Conservation (phyloP, 352 stramenopile genomes). For the Pythium phragmitis region DNA sequence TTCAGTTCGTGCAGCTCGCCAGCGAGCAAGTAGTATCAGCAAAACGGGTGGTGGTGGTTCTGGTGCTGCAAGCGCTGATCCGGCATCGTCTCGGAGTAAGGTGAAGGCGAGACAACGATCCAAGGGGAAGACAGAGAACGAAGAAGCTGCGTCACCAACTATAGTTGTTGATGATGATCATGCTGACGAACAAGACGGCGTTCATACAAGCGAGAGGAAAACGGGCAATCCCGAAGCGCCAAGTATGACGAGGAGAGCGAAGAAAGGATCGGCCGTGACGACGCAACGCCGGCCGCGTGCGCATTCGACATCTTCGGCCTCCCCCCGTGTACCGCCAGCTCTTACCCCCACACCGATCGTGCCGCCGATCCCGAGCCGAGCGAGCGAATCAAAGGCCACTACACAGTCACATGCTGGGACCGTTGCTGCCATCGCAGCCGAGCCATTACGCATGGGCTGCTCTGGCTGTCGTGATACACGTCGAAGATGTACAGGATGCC, state of each 20-base stretch:
- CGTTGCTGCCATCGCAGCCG: conserved; percentile 8
- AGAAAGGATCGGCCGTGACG: conserved; percentile 1
- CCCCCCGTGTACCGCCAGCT: conserved; percentile 5
- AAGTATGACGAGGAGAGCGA: conserved; percentile 4
- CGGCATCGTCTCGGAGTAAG: neutral
- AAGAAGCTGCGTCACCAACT: neutral
- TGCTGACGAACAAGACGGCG: neutral
- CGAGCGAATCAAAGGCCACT: neutral
- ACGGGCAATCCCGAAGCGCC: neutral
- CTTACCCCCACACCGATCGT: neutral
- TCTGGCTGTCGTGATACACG: conserved; percentile 59
- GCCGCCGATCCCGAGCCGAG: neutral
- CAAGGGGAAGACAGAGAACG: neutral
- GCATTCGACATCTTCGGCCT: conserved; percentile 25
- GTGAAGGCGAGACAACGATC: conserved; percentile 5
- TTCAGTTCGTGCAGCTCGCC: conserved; percentile 6
- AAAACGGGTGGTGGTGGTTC: neutral
- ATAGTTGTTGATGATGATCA: neutral
- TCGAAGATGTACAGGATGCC: conserved; percentile 61
- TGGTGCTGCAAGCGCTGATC: neutral
- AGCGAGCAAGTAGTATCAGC: conserved; percentile 28
- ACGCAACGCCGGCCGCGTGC: conserved; percentile 12
- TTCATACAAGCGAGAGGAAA: neutral
- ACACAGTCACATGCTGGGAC: neutral
- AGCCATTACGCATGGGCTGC: conserved; percentile 59